Evolutionary conservation across 2,329 filamentous ascomycete genomes (phyloP), one percentile per base, ranked within the genome.

Genomic region (Botryotinia convoluta): DNA sequence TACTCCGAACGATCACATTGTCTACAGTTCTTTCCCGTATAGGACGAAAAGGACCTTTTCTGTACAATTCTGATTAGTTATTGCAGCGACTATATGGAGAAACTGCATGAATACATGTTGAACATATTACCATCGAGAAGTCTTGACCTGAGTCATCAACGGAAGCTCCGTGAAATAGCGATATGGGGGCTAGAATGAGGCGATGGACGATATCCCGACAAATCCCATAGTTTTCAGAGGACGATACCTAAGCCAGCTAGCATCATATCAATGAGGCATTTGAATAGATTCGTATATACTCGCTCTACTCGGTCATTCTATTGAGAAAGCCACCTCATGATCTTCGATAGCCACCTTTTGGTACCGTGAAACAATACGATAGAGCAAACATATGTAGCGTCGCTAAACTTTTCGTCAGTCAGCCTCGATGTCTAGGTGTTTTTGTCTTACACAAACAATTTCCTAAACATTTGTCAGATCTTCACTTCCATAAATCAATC

Each of bases 401-500:
- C 65, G 48, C 48, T 42, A 42, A 44, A 26, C 7, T 26, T 16
- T 57, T 67, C 45, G 18, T 42, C 48, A 18, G n/a, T 32, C 65
- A 68, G 48, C 37, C 48, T 68, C 65, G 65, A 68, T 57, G 4
- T 1, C 51, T 29, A 57, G 6, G n/a, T 57, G 9, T 6, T 5
- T 18, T 69, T 44, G 65, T 69, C 35, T 18, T 32, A 57, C 65
- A 16, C 65, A 69, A 69, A 69, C 48, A 57, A 32, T 39, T 39
- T 22, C 8, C 16, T 14, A 32, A 1, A 2, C 29, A 32, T 45
- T 42, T 71, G 59, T 26, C 35, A 32, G 9, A 16, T 39, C 22
- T 42, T 51, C 5, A 4, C 1, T 20, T 9, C 9, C 12, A 32
- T 26, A 14, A 12, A 4, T 20, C 18, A 32, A 32, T 51, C 1